Conservation (phyloP, 208 protist genomes). For the Trypanosoma avium region DNA sequence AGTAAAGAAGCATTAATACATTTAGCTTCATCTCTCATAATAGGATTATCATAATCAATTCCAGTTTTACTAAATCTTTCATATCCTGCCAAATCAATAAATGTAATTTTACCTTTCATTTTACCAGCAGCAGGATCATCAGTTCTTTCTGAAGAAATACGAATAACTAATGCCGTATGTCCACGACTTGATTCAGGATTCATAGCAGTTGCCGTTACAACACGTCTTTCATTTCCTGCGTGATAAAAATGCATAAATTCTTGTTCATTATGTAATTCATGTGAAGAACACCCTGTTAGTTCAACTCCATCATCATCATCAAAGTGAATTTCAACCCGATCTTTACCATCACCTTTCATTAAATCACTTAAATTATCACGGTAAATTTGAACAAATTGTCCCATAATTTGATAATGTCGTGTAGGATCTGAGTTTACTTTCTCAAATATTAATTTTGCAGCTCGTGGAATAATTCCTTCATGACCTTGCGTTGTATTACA, state of each 20-base stretch:
- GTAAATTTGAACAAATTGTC: conserved; percentile 91
- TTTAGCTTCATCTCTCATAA: conserved; percentile 90
- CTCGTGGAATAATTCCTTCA: conserved; percentile 88
- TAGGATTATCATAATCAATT: conserved; percentile 67
- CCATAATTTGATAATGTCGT: conserved; percentile 49
- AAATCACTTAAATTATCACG: conserved; percentile 85
- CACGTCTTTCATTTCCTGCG: conserved; percentile 75
- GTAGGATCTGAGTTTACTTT: conserved; percentile 32
- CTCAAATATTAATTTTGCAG: conserved; percentile 73
- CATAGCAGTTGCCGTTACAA: conserved; percentile 88
- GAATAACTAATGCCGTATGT: conserved; percentile 82
- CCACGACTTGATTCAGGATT: conserved; percentile 89
- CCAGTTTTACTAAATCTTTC: conserved; percentile 90
- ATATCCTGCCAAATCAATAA: conserved; percentile 91
- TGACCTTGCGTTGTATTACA: conserved; percentile 73
- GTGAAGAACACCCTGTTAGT: conserved; percentile 67
- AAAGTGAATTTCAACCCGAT: conserved; percentile 76
- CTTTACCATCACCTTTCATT: conserved; percentile 65
- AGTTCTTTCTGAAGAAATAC: conserved; percentile 55
- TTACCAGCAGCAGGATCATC: conserved; percentile 51
- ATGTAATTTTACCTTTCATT: conserved; percentile 81
- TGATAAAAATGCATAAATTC: conserved; percentile 88
- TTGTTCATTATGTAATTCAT: conserved; percentile 45
- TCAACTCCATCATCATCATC: conserved; percentile 70
- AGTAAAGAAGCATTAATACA: conserved; percentile 90